Evolutionary conservation across 2,329 filamentous ascomycete species (phyloP), one percentile per base, ranked within the genome.

Genomic region (Cladosporium sp.): DNA sequence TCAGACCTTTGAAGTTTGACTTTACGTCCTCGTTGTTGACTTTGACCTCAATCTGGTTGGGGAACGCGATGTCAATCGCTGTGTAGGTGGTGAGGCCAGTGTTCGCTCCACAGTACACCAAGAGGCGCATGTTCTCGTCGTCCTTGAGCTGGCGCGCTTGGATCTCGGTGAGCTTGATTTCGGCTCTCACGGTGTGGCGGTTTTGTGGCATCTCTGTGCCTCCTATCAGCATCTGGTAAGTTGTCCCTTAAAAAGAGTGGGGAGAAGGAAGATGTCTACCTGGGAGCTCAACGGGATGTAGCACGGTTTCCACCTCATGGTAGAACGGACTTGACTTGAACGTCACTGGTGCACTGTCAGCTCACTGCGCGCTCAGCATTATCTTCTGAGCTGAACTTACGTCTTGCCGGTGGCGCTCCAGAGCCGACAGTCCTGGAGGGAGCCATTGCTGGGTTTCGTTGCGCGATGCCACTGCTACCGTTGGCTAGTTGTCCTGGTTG

Each of bases 1-100:
- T 99, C 68, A 99, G 80, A 4, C 95, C 95, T 71, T 95, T 91
- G 71, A 96, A 85, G 76, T 98, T 99, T n/a, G 91, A 90, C 78
- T 94, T 95, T 71, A 97, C 86, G 66, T 97, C 92, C 38, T 90
- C 90, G 11, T 88, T 86, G 72, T 99, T 99, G 65, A 97, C 87
- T 76, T 93, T 94, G 66, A 99, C 85, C 76, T 99, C 95, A 36
- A 95, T 91, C 79, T 97, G 93, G 72, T 94, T 88, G 1, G 95
- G 95, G 71, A 99, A 99, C 0, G 92, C 82, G 64, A 99, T 88
- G 68, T 98, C 92, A 60, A 81, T 80, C 41, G 81, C 79, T 21
- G 78, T 44, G 68, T 92, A 91, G 2, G 82, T 77, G 18, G 85
- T 87, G 15, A 84, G 79, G 18, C 83, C 83, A 21, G 68, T 63